These are phyloP conservation scores for Lichtheimia ornata DNA, from an alignment of 371 early-diverging fungal genomes.

Conservation along the genomic window DNA sequence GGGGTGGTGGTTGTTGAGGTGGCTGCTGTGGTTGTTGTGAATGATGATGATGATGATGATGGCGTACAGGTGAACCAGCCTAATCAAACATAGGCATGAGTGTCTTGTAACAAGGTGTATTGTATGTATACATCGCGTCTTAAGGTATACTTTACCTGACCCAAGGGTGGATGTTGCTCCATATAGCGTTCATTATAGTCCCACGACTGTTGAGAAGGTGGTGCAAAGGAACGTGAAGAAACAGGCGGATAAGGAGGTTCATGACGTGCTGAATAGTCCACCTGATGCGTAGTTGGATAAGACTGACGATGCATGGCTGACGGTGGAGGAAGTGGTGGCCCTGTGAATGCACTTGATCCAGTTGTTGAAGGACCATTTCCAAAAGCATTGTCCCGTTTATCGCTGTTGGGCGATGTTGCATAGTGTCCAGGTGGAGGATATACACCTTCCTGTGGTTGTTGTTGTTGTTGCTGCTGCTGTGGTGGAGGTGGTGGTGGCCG, in stretches of 20 bases:
- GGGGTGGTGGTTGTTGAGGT: background rate
- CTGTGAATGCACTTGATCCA: constrained; percentile 17
- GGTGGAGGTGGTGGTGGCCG: background rate
- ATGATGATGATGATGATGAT: background rate
- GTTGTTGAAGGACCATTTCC: constrained; percentile 14
- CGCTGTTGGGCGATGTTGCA: constrained; percentile 3
- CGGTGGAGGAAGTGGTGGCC: constrained; percentile 10
- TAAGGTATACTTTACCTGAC: too few relatives aligned
- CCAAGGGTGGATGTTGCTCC: too few relatives aligned
- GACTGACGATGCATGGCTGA: constrained; percentile 11
- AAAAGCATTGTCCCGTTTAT: constrained; percentile 17
- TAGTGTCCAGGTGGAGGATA: background rate
- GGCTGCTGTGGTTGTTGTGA: constrained; percentile 4
- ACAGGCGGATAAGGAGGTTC: constrained; percentile 14
- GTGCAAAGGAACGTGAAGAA: constrained; percentile 5
- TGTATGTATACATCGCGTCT: too few relatives aligned
- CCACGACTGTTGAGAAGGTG: constrained; percentile 7
- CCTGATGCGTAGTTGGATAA: background rate
- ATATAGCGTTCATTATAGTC: constrained; percentile 14
- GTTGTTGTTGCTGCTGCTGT: constrained; percentile 4
- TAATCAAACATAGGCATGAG: too few relatives aligned
- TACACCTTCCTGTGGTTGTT: background rate
- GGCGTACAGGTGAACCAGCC: too few relatives aligned
- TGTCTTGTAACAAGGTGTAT: too few relatives aligned
- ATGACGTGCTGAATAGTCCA: constrained; percentile 11